Base-by-base conservation (phyloP, 306 rosid genomes). In the Carpinus fangiana region DNA sequence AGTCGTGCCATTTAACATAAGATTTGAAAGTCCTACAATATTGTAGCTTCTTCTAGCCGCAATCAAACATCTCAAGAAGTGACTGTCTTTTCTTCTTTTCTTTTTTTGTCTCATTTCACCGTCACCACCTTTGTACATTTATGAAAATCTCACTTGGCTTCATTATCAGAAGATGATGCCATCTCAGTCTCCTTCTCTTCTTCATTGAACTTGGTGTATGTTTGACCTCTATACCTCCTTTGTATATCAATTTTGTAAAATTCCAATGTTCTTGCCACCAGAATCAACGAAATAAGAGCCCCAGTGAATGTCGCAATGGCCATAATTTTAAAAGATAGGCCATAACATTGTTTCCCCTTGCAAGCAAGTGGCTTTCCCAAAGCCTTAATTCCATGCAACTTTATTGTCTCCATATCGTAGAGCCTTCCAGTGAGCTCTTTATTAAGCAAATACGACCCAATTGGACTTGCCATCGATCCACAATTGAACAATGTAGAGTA, bases 401-500 rank as follows among this genome's bases (percentile, higher is more conserved):
- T 70, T 59, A 52, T 5, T 0, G 91, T 85, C 78, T 85, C 82
- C 0, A 45, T n/a, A 17, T 88, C 84, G 34, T 88, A 88, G 51
- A 80, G 78, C 53, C 48, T 28, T 1, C 88, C 86, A 0, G 82
- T 65, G 12, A 87, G 73, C 76, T 75, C 81, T 38, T 78, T 89
- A 14, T 85, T 88, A 11, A 85, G 76, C 8, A 88, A 78, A 14
- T 78, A 85, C 0, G 83, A 75, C 0, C 91, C 91, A 2, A 88
- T 65, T 6, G 87, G 89, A 57, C 91, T 83, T 2, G 84, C 87
- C 1, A 83, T 7, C 21, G 76, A 83, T 5, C 91, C 91, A n/a
- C 79, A 85, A 31, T 85, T 88, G 81, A 88, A 85, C 82, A 88
- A 43, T 20, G 91, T 85, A 0, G 87, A 81, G 65, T 67, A 88